These are phyloP conservation scores for Physocladia obscura DNA, from an alignment of 192 early-diverging fungal genomes.

Conservation along the genomic window DNA sequence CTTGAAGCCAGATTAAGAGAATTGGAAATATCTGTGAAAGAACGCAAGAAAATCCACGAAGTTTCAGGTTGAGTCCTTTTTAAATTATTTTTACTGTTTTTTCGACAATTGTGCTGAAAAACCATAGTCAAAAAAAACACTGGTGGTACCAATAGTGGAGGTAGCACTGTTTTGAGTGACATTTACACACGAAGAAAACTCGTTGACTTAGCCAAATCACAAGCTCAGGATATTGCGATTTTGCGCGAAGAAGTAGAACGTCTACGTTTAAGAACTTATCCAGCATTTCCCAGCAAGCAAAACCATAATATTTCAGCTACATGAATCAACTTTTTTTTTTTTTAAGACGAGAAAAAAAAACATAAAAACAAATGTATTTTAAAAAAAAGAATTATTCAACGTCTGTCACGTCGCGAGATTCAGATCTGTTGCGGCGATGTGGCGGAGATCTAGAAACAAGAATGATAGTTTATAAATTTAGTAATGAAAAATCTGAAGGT, in stretches of 20 bases:
- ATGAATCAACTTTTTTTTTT: neutral
- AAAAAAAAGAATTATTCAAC: neutral
- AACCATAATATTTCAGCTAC: neutral
- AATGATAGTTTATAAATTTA: neutral
- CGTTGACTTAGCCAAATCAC: constrained; percentile 58
- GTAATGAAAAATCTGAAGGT: neutral
- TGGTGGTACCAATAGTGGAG: no score
- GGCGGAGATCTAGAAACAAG: neutral
- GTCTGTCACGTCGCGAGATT: neutral
- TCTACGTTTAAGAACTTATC: constrained; percentile 57
- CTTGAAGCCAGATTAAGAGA: constrained; percentile 38
- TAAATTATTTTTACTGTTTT: no score
- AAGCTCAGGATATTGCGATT: constrained; percentile 64
- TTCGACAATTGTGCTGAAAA: no score
- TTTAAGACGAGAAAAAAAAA: neutral
- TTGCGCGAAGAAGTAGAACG: constrained; percentile 58
- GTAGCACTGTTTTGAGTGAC: constrained; percentile 35
- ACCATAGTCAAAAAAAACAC: no score
- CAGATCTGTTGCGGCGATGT: constrained; percentile 16
- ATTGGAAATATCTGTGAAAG: constrained; percentile 39
- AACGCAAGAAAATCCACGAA: constrained; percentile 46
- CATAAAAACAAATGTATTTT: neutral
- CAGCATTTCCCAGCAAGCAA: constrained; percentile 51
- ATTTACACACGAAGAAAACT: constrained; percentile 50
- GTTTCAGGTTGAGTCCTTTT: constrained; percentile 35